Evolutionary conservation across 441 rosid genomes (phyloP).

Genomic region (Theobroma grandiflorum): DNA sequence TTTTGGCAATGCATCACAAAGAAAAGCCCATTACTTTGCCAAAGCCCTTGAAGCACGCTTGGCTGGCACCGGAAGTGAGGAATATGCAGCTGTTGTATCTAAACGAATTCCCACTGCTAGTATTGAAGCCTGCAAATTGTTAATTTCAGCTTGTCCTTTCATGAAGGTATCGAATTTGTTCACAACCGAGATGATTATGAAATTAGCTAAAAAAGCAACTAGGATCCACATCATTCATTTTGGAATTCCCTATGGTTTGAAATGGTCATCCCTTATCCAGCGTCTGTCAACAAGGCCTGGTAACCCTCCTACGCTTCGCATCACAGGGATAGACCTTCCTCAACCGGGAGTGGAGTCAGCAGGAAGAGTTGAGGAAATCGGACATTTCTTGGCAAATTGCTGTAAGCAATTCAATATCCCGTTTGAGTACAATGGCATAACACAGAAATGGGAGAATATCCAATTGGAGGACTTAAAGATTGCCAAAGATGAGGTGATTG

Average conservation of each 20-base stretch:
- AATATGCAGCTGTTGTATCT: background rate
- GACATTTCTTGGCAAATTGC: conserved; percentile 32
- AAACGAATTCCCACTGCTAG: background rate
- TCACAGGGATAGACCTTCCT: conserved; percentile 42
- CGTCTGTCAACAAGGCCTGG: conserved; percentile 25
- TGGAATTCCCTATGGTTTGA: conserved; percentile 39
- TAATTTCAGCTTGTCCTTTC: conserved; percentile 32
- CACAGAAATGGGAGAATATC: conserved; percentile 79
- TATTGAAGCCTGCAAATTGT: background rate
- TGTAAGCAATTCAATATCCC: conserved; percentile 52
- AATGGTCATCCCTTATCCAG: conserved; percentile 36
- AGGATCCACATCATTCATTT: conserved; percentile 41
- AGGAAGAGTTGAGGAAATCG: conserved; percentile 32
- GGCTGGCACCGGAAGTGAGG: conserved; percentile 44
- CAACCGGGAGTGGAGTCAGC: conserved; percentile 27
- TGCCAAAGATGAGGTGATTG: conserved; percentile 56
- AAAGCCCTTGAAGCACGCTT: conserved; percentile 82
- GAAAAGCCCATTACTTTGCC: conserved; percentile 81
- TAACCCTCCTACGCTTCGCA: conserved; percentile 38
- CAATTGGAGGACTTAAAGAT: conserved; percentile 70
- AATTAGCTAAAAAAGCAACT: conserved; percentile 24
- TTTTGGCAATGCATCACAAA: conserved; percentile 79
- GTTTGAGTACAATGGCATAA: conserved; percentile 52
- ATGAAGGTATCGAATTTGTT: conserved; percentile 29
- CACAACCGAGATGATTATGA: conserved; percentile 29